Conservation (phyloP, 768 basidiomycete species). For the Rossbeevera mucosa region DNA sequence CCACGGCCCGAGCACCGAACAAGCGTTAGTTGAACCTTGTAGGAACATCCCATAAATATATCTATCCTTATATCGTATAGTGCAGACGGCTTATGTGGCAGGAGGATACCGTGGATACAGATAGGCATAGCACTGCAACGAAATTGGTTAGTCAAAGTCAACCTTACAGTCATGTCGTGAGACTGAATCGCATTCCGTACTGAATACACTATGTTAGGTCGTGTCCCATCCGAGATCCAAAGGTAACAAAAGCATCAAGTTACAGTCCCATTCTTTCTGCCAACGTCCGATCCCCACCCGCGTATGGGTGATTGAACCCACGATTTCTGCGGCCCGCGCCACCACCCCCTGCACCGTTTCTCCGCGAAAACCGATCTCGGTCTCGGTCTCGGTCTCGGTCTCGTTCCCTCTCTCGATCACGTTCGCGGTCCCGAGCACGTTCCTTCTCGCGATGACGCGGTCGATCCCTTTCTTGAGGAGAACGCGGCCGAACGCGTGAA, state of each 20-base stretch:
- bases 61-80: slow-evolving; percentile 19
- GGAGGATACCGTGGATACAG: slow-evolving; percentile 36
- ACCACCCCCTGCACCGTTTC: slow-evolving; percentile 41
- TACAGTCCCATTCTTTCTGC: slow-evolving; percentile 79
- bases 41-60: slow-evolving; percentile 25
- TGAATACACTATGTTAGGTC: slow-evolving; percentile 34
- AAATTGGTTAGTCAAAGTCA: slow-evolving; percentile 33
- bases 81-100: slow-evolving; percentile 17
- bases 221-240: slow-evolving; percentile 22
- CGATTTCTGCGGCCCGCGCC: slow-evolving; percentile 61
- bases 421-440: slow-evolving; percentile 32
- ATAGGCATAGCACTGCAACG: slow-evolving; percentile 23
- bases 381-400: slow-evolving; percentile 37
- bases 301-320: slow-evolving; percentile 34
- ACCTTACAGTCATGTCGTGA: slow-evolving; percentile 19
- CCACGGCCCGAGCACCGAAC: not conserved
- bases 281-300: slow-evolving; percentile 68
- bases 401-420: slow-evolving; percentile 33
- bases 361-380: slow-evolving; percentile 37
- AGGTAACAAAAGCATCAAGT: slow-evolving; percentile 18
- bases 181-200: slow-evolving; percentile 24
- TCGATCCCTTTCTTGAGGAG: slow-evolving; percentile 39
- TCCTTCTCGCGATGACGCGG: slow-evolving; percentile 37
- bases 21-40: not conserved
- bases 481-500: slow-evolving; percentile 38